Evolutionary conservation across 1,284 basidiomycete genomes (phyloP), one percentile per base, ranked within the genome.

Genomic region (Trichosporon coremiiforme): DNA sequence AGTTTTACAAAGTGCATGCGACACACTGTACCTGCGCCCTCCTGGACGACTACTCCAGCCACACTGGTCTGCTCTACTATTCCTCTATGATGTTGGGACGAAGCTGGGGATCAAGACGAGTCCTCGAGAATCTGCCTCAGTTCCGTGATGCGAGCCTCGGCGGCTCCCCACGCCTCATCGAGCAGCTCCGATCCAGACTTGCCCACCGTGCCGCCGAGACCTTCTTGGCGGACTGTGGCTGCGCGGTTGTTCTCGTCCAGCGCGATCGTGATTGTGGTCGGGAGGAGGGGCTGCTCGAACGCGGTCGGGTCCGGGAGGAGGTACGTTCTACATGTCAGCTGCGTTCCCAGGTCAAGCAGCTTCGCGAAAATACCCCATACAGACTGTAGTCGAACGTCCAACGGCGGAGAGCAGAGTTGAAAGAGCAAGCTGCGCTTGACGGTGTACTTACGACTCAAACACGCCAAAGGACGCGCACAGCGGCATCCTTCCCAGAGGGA

Each of bases 231-330:
- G 1, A 83, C 71, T 15, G 78, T 25, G 15, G 89, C 80, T 0
- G 91, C 83, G 2, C 85, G 81, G 3, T 85, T 86, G 1, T 80
- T 74, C 66, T 88, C 86, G 73, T 90, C 89, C 1, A 93, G 73
- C 0, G 90, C 85, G 50, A 94, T 83, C 1, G 88, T 89, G 62
- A 94, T 78, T 0, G 87, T 87, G 0, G 91, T 90, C 25, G 91
- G 89, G 29, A 94, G 86, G 15, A 96, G 86, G 0, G 93, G 91
- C 74, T 94, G 90, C 83, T 98, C 95, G 80, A 97, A 97, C 0
- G 93, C 87, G 0, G 92, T 91, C 0, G 93, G 92, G 82, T 98
- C 95, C 0, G 90, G 86, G 1, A 98, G 85, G 13, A 95, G 82
- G 62, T 90, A 86, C 45, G 87, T 88, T 31, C 80, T 81, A 71